Conservation (phyloP, 257 asterid genomes). For the Nicotiana tabacum region DNA sequence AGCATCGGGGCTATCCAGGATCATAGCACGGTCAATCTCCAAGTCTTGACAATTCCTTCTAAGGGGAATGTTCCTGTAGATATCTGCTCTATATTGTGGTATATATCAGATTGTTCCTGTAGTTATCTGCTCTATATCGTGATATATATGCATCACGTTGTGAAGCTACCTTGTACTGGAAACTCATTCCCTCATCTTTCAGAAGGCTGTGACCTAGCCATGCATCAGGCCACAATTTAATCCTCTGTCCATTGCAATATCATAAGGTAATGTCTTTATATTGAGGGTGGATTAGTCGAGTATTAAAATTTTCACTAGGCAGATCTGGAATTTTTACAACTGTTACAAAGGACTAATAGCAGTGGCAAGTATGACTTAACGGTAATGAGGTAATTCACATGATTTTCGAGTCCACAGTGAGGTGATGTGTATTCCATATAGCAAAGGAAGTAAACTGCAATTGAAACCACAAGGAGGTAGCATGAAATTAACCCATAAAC, state of each 20-base stretch:
- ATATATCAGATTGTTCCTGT: not conserved
- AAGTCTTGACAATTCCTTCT: not conserved
- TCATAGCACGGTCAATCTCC: not conserved
- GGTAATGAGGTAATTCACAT: not conserved
- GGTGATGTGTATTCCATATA: not conserved
- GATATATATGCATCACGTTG: not conserved
- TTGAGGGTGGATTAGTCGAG: not conserved
- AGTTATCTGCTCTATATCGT: not conserved
- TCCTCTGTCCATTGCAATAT: not conserved
- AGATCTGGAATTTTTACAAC: not conserved
- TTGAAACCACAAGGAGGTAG: not conserved
- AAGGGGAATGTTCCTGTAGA: not conserved
- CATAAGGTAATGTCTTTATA: not conserved
- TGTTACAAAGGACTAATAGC: not conserved
- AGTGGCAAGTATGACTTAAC: not conserved
- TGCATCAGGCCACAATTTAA: not conserved
- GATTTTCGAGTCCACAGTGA: not conserved
- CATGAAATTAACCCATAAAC: not conserved
- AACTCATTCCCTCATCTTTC: not conserved
- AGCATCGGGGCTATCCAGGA: not conserved
- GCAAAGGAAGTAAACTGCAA: not conserved
- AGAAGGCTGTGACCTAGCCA: not conserved
- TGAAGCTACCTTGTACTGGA: slow-evolving; percentile 1
- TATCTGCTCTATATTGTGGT: not conserved
- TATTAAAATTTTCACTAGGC: not conserved